Evolutionary conservation across 805 yeast species (phyloP).

Genomic region (Candida coquimbonensis): DNA sequence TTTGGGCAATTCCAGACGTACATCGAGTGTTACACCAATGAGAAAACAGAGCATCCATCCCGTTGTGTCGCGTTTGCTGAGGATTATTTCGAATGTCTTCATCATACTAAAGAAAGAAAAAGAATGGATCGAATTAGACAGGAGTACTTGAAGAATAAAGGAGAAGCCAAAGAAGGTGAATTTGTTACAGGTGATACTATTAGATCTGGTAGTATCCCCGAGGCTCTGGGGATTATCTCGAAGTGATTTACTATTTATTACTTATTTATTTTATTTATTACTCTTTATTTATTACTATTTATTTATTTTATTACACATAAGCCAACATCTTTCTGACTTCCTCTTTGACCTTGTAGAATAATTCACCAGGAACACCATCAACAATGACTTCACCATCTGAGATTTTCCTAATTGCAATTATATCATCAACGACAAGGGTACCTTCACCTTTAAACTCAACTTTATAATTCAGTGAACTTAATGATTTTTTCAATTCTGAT

Average conservation of each 20-base stretch:
- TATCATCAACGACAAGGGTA: slow-evolving; percentile 75
- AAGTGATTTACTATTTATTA: neutral
- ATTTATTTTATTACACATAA: slow-evolving; percentile 37
- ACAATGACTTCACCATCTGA: slow-evolving; percentile 78
- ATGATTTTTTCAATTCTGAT: slow-evolving; percentile 65
- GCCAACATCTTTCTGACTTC: slow-evolving; percentile 71
- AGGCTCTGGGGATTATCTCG: slow-evolving; percentile 17
- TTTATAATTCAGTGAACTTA: slow-evolving; percentile 41
- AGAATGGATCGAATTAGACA: slow-evolving; percentile 20
- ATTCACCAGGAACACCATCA: slow-evolving; percentile 70
- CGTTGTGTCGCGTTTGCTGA: slow-evolving; percentile 36
- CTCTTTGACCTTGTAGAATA: slow-evolving; percentile 72
- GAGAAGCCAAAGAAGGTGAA: neutral
- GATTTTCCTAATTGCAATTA: slow-evolving; percentile 67
- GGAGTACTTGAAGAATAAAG: slow-evolving; percentile 15
- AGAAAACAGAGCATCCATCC: slow-evolving; percentile 27
- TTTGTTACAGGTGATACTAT: slow-evolving; percentile 6
- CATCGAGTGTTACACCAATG: slow-evolving; percentile 39
- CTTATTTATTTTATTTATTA: neutral
- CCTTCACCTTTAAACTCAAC: slow-evolving; percentile 96
- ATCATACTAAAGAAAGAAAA: slow-evolving; percentile 37
- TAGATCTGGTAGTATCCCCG: slow-evolving; percentile 15
- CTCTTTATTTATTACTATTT: neutral
- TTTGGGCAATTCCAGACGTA: slow-evolving; percentile 38
- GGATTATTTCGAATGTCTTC: slow-evolving; percentile 44